Conservation (phyloP, 495 filamentous ascomycete genomes). For the Podospora comata region DNA sequence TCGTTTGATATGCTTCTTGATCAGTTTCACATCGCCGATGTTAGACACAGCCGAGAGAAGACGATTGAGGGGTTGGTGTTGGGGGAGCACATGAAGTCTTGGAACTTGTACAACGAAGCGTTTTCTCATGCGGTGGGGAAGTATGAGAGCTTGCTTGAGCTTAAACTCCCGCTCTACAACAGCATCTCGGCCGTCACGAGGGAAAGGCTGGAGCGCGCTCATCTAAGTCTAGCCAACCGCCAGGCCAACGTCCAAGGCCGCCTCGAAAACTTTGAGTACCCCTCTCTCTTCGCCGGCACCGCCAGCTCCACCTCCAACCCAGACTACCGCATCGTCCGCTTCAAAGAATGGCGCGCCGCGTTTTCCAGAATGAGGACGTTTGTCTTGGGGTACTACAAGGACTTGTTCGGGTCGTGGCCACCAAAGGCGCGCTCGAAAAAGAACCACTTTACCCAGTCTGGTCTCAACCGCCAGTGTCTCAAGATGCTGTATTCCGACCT, state of each 20-base stretch:
- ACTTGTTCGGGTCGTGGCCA: constrained; percentile 87
- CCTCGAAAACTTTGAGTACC: constrained; percentile 81
- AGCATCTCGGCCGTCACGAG: constrained; percentile 68
- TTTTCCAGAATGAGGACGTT: constrained; percentile 74
- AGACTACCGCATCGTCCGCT: constrained; percentile 74
- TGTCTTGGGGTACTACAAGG: constrained; percentile 73
- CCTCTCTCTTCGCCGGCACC: constrained; percentile 82
- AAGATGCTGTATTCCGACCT: constrained; percentile 82
- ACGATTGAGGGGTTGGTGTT: constrained; percentile 86
- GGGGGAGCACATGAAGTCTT: constrained; percentile 79
- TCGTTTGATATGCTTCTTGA: constrained; percentile 76
- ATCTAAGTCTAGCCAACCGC: constrained; percentile 71
- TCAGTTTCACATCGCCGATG: constrained; percentile 72
- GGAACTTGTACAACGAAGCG: constrained; percentile 80
- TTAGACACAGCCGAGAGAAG: constrained; percentile 79
- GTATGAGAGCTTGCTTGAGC: constrained; percentile 66
- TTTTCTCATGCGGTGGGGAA: constrained; percentile 93
- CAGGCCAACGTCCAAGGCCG: constrained; percentile 62
- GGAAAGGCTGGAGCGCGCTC: constrained; percentile 75
- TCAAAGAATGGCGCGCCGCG: constrained; percentile 73
- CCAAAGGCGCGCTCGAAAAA: constrained; percentile 90
- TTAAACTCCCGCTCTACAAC: constrained; percentile 64
- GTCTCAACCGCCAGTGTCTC: constrained; percentile 80
- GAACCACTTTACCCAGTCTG: constrained; percentile 79
- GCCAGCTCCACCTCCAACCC: constrained; percentile 70